Conservation (phyloP, 306 rosid species). For the Inga leiocalycina region DNA sequence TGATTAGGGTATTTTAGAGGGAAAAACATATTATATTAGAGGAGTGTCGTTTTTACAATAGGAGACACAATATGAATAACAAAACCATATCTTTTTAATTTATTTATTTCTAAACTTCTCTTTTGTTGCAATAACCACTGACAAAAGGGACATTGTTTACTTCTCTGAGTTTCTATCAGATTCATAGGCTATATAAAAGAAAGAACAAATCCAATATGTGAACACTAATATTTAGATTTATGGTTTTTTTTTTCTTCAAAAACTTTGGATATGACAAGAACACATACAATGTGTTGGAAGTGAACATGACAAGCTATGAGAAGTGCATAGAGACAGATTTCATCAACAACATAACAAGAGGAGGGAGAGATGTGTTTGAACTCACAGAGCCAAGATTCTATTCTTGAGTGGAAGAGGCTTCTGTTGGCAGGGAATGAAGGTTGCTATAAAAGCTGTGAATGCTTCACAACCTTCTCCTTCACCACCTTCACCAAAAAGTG, state of each 20-base stretch:
- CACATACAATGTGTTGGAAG: conserved; percentile 59
- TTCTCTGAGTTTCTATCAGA: not conserved
- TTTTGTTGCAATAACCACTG: too few relatives aligned
- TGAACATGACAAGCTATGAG: conserved; percentile 62
- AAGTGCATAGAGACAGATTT: conserved; percentile 54
- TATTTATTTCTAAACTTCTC: not conserved
- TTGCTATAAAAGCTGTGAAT: conserved; percentile 42
- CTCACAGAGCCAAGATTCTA: conserved; percentile 43
- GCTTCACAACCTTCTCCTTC: conserved; percentile 14
- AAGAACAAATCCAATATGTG: not conserved
- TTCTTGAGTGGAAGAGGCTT: conserved; percentile 58
- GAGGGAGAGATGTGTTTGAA: conserved; percentile 63
- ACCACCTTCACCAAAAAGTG: conserved; percentile 9
- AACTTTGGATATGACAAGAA: conserved; percentile 62
- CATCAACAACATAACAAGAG: conserved; percentile 56
- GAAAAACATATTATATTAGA: too few relatives aligned
- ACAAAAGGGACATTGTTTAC: not conserved
- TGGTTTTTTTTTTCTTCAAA: not conserved
- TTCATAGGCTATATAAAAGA: not conserved
- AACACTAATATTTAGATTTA: not conserved
- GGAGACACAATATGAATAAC: not conserved
- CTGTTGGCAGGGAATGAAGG: conserved; percentile 60
- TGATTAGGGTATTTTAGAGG: too few relatives aligned
- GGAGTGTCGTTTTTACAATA: too few relatives aligned
- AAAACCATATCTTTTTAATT: not conserved